Conservation (phyloP, 495 filamentous ascomycete genomes). For the Penicillium chermesinum region DNA sequence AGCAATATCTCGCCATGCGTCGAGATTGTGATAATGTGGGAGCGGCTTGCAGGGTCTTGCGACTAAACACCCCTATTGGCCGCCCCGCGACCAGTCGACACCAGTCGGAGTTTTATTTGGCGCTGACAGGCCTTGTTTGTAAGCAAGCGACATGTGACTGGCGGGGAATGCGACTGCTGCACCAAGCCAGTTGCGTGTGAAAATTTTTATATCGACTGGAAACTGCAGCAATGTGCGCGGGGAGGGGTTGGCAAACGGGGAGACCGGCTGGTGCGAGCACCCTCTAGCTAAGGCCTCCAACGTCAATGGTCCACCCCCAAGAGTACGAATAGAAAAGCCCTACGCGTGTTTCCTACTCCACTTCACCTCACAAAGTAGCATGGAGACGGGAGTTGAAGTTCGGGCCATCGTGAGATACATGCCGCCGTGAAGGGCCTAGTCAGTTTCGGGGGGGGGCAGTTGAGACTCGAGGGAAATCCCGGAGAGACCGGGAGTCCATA, state of each 20-base stretch:
- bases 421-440: too few relatives aligned
- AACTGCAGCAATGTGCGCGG: slow-evolving; percentile 20
- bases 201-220: slow-evolving; percentile 14
- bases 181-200: slow-evolving; percentile 5
- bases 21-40: slow-evolving; percentile 22
- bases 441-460: too few relatives aligned
- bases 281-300: too few relatives aligned
- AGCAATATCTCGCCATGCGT: slow-evolving; percentile 1
- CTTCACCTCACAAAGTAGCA: too few relatives aligned
- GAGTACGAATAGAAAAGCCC: too few relatives aligned
- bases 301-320: too few relatives aligned
- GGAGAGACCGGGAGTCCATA: too few relatives aligned
- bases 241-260: neutral
- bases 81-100: neutral
- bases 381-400: too few relatives aligned
- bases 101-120: slow-evolving; percentile 15
- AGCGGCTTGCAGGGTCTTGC: slow-evolving; percentile 19
- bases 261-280: too few relatives aligned
- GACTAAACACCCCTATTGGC: slow-evolving; percentile 9
- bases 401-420: too few relatives aligned
- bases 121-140: neutral
- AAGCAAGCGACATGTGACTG: slow-evolving; percentile 8
- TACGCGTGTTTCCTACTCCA: too few relatives aligned
- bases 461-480: too few relatives aligned
- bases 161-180: slow-evolving; percentile 4